Conservation (phyloP, 2,329 filamentous ascomycete genomes). For the Geosmithia flava region DNA sequence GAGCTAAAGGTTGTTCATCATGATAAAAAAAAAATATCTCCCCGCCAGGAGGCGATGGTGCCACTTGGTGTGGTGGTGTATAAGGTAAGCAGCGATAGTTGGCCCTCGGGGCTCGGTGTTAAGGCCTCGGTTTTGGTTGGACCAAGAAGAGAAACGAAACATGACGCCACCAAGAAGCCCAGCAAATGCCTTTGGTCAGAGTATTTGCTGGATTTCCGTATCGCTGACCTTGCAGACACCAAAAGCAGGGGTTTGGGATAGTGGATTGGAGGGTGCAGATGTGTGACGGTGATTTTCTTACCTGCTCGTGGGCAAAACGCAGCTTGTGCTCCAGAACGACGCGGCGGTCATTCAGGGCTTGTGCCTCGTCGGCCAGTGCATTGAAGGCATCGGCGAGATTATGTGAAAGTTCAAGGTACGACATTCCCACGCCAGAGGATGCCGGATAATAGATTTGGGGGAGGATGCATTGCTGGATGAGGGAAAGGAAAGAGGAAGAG, state of each 20-base stretch:
- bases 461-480: neutral
- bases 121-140: neutral
- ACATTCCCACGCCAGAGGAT: constrained; percentile 17
- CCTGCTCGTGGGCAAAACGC: constrained; percentile 54
- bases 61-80: neutral
- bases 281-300: constrained; percentile 22
- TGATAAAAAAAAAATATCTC: constrained; percentile 4
- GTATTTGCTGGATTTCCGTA: neutral
- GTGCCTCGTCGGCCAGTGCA: constrained; percentile 52
- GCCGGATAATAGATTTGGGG: constrained; percentile 1
- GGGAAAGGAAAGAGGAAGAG: neutral
- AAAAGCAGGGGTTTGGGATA: constrained; percentile 3
- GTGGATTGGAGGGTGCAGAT: neutral
- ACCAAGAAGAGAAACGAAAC: neutral
- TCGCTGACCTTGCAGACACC: neutral
- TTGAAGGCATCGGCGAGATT: constrained; percentile 53
- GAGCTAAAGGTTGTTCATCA: constrained; percentile 54
- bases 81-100: neutral
- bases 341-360: constrained; percentile 49
- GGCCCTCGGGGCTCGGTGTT: neutral
- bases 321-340: constrained; percentile 56
- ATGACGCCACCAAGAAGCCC: neutral
- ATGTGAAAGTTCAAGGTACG: constrained; percentile 31
- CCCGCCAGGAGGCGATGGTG: neutral
- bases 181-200: neutral